Evolutionary conservation across 345 rosid species (phyloP).

Genomic region (Psidium guajava): DNA sequence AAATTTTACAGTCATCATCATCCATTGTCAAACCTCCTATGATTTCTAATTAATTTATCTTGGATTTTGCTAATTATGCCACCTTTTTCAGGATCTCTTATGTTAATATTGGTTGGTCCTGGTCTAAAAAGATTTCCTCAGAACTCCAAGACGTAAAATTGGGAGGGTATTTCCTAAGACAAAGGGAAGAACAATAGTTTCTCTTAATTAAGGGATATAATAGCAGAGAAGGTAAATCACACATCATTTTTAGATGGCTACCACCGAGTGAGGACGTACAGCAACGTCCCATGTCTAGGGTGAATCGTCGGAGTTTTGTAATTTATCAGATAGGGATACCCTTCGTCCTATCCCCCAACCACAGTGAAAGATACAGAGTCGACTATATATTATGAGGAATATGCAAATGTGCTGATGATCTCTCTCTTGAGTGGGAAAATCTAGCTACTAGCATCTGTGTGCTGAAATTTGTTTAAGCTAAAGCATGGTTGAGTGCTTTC

Average conservation of each 20-base stretch:
- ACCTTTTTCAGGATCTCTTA: not conserved
- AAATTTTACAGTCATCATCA: not conserved
- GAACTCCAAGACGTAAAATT: too few relatives aligned
- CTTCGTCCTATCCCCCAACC: not conserved
- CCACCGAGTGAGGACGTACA: too few relatives aligned
- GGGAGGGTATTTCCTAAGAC: too few relatives aligned
- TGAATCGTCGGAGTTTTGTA: too few relatives aligned
- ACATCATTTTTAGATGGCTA: too few relatives aligned
- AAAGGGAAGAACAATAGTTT: too few relatives aligned
- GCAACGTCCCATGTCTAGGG: too few relatives aligned
- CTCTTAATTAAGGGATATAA: too few relatives aligned
- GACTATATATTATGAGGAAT: not conserved
- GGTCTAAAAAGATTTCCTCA: too few relatives aligned
- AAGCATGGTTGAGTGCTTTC: not conserved
- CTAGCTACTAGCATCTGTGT: not conserved
- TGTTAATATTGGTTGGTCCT: not conserved
- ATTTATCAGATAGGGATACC: not conserved
- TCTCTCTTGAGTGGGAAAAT: not conserved
- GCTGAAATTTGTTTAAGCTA: not conserved
- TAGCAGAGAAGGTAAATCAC: too few relatives aligned
- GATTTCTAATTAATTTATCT: not conserved
- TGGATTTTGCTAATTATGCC: not conserved
- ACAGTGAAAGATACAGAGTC: not conserved
- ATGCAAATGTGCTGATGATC: not conserved
- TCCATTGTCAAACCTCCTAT: constrained; percentile 3